phyloP scores from a whole-genome alignment of 2,329 filamentous ascomycete genomes.

The Sporothrix phasma region DNA sequence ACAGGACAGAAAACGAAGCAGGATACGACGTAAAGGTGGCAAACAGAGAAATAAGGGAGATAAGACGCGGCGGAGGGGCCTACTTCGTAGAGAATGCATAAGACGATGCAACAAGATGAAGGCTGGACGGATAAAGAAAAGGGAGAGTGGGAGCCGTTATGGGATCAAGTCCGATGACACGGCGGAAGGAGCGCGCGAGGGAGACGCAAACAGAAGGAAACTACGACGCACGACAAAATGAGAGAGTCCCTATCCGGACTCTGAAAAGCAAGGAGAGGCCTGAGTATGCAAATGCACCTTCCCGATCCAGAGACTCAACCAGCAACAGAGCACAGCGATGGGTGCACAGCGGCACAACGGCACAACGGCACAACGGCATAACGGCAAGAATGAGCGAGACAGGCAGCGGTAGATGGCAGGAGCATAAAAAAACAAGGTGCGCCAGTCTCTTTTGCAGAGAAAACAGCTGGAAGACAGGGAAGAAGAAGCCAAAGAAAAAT shows the following conservation, averaged over 20 bases:
- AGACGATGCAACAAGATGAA: background rate
- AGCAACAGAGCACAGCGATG: background rate
- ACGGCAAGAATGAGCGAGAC: slow-evolving; percentile 1
- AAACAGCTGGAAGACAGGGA: no score
- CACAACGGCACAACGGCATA: background rate
- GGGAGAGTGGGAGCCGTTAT: background rate
- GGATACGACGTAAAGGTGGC: no score
- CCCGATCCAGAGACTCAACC: background rate
- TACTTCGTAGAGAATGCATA: background rate
- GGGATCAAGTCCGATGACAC: background rate
- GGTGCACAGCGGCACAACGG: slow-evolving; percentile 1
- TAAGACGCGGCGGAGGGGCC: background rate
- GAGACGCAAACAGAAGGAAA: background rate
- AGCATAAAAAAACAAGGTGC: background rate
- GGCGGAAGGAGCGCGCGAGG: background rate
- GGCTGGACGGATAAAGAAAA: no score
- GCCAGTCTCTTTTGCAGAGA: background rate
- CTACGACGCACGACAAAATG: background rate
- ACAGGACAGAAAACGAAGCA: background rate
- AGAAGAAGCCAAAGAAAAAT: no score
- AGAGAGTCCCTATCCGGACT: no score
- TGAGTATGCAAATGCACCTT: background rate
- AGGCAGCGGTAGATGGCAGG: background rate
- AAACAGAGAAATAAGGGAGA: background rate
- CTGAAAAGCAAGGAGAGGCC: background rate